These are phyloP conservation scores for Termitomyces titanicus DNA, from an alignment of 768 basidiomycete species.

Conservation along the genomic window DNA sequence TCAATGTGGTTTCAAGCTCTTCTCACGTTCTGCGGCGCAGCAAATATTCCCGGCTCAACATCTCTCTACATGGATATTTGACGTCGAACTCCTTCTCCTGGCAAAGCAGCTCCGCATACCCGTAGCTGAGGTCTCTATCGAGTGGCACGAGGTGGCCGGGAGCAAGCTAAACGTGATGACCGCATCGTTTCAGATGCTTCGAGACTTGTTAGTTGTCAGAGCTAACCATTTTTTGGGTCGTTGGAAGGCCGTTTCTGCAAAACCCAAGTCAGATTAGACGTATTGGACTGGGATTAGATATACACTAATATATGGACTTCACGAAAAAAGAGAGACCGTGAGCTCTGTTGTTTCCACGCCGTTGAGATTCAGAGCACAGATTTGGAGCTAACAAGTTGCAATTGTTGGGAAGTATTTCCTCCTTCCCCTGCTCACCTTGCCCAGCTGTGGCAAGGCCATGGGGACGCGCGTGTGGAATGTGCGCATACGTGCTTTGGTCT, in stretches of 20 bases:
- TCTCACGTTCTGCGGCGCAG: slow-evolving; percentile 77
- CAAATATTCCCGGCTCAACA: slow-evolving; percentile 86
- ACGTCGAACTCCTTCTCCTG: slow-evolving; percentile 87
- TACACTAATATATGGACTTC: not conserved
- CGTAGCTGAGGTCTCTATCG: slow-evolving; percentile 80
- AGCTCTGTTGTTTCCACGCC: no score
- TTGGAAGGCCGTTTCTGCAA: slow-evolving; percentile 47
- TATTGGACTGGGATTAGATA: not conserved
- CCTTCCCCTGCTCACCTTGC: no score
- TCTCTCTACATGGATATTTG: slow-evolving; percentile 93
- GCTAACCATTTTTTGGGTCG: slow-evolving; percentile 77
- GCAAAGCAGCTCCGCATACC: slow-evolving; percentile 78
- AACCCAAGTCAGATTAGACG: slow-evolving; percentile 16
- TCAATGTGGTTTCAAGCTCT: slow-evolving; percentile 97
- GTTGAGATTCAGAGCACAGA: no score
- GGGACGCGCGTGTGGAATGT: no score
- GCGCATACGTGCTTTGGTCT: no score
- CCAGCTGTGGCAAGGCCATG: no score
- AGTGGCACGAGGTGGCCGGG: slow-evolving; percentile 92
- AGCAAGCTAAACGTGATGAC: slow-evolving; percentile 87
- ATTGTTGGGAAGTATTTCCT: no score
- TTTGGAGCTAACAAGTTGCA: no score
- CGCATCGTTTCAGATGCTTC: slow-evolving; percentile 86
- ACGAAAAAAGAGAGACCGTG: not conserved
- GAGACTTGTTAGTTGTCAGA: slow-evolving; percentile 80